Base-by-base conservation (phyloP, 306 rosid species). In the Lupinus albus region DNA sequence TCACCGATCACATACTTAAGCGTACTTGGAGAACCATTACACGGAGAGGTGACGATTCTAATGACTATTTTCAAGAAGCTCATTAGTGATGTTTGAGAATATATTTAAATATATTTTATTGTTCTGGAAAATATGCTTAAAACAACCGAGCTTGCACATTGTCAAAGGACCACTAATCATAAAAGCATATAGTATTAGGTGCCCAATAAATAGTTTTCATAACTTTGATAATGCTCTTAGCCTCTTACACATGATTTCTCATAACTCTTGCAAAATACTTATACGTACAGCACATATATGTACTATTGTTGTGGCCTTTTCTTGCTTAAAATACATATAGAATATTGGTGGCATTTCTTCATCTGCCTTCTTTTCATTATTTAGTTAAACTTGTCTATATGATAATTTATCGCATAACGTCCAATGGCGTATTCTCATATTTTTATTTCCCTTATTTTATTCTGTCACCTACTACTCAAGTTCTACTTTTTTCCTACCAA, bases 1-100 rank as follows among this genome's bases (percentile, higher is more conserved):
- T 84, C 99, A 5, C 96, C 99, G 11, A 88, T 93, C 76, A 88
- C 99, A 33, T 93, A 93, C 77, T 87, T 92, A 51, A 93, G 99
- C 76, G 97, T 86, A 75, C 92, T 93, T 65, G 99, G 99, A 71
- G 99, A 93, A 78, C 99, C 99, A 64, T 72, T 93, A 79, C 85
- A 93, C 36, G 99, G 96, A 77, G 99, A 93, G 99, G 99, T 93
- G 74, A 84, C 42, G 63, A 52, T 75, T 78, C 66, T 66, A 58
- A 72, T 51, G 48, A 33, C 46, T 72, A 54, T 78, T 60, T 60
- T 80, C 73, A 67, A 71, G 73, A 36, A 61, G 68, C 55, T 60
- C 54, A 28, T 39, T 63, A 11, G 53, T 46, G 69, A 73, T 46
- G 17, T 13, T 1, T 74, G 59, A 46, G 51, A 71, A 69, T 71